A percentile compares a stretch with the other conserved stretches of the same genome.
Conservation (phyloP, 2,329 filamentous ascomycete genomes). For the Aspergillus tubingensis region DNA sequence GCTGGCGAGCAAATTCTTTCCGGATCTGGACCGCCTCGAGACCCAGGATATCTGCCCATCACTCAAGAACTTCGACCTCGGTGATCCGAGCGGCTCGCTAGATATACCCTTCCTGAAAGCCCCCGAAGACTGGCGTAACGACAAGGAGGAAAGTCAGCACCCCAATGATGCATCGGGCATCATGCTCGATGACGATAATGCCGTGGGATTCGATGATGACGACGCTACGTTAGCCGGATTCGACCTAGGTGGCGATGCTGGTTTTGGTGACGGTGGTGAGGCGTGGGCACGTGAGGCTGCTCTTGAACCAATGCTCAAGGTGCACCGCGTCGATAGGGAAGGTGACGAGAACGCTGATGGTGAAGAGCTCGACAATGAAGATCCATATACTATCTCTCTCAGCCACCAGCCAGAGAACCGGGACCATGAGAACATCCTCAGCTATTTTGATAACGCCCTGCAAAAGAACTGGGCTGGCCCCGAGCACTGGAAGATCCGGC, state of each 20-base stretch:
- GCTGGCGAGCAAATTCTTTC: conserved; percentile 81
- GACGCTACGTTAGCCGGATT: conserved; percentile 71
- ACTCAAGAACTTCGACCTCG: conserved; percentile 88
- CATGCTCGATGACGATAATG: conserved; percentile 84
- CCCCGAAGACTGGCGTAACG: conserved; percentile 78
- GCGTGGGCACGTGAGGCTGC: conserved; percentile 92
- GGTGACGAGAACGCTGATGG: conserved; percentile 55
- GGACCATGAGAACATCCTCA: conserved; percentile 90
- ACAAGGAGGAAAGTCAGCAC: conserved; percentile 58
- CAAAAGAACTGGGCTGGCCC: conserved; percentile 98
- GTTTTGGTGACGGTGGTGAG: conserved; percentile 94
- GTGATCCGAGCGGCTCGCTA: conserved; percentile 78
- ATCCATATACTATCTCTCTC: conserved; percentile 79
- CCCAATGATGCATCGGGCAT: conserved; percentile 73
- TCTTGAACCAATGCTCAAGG: conserved; percentile 79
- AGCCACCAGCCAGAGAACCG: conserved; percentile 67
- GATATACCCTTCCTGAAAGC: conserved; percentile 92
- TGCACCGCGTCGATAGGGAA: conserved; percentile 61
- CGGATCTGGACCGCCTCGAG: conserved; percentile 73
- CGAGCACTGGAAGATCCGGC: conserved; percentile 97
- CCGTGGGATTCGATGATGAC: conserved; percentile 77
- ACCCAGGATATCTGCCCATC: conserved; percentile 92
- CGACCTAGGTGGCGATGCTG: conserved; percentile 68
- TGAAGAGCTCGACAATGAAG: conserved; percentile 64
- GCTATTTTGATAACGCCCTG: conserved; percentile 94